Conservation (phyloP, 345 rosid species). For the Durio zibethinus region DNA sequence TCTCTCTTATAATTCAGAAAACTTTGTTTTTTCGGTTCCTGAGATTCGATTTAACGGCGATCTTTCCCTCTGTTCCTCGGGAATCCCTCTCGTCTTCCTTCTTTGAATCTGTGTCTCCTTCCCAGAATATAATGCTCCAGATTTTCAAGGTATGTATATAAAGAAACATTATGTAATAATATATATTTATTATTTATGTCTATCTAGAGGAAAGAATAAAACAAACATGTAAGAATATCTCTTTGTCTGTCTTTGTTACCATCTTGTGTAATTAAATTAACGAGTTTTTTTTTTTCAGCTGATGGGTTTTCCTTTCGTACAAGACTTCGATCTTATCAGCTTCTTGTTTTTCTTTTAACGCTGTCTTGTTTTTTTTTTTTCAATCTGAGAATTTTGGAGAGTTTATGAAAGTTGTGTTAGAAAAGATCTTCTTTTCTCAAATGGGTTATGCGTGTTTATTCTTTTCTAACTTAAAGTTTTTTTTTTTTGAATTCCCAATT, state of each 20-base stretch:
- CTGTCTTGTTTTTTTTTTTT: neutral
- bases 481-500: constrained; percentile 22
- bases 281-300: neutral
- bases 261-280: neutral
- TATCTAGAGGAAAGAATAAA: neutral
- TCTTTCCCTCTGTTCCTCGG: constrained; percentile 27
- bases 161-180: neutral
- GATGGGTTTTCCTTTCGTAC: neutral
- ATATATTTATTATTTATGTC: neutral
- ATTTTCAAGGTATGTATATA: constrained; percentile 43
- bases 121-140: constrained; percentile 39
- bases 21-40: neutral
- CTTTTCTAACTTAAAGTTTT: constrained; percentile 6
- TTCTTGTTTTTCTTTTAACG: neutral
- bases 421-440: neutral
- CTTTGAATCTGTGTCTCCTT: constrained; percentile 27
- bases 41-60: constrained; percentile 41
- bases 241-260: neutral
- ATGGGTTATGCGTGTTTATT: constrained; percentile 7
- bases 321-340: constrained; percentile 9
- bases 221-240: neutral
- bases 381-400: constrained; percentile 15
- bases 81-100: constrained; percentile 35
- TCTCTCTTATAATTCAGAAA: constrained; percentile 22
- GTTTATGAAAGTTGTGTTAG: neutral